These are phyloP conservation scores for Imleria badia DNA, from an alignment of 768 basidiomycete species.

Conservation along the genomic window DNA sequence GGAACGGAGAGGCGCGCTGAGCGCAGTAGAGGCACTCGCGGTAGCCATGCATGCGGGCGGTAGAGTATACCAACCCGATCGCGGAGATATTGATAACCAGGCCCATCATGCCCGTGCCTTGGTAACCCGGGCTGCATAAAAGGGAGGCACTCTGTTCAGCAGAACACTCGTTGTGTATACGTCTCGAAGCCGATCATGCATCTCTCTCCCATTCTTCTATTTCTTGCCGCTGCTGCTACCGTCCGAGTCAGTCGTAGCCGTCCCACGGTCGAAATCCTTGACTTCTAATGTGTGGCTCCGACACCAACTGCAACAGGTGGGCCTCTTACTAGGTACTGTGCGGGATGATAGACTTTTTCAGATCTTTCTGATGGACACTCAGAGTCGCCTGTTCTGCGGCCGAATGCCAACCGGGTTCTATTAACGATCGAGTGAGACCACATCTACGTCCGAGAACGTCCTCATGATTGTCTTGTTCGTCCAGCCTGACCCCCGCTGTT, in stretches of 20 bases:
- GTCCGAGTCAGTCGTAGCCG: no score
- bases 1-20: no score
- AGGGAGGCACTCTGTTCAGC: not conserved
- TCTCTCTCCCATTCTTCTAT: not conserved
- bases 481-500: conserved; percentile 72
- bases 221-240: not conserved
- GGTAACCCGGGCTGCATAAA: not conserved
- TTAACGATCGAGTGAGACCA: conserved; percentile 67
- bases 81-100: no score
- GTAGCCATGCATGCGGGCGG: no score
- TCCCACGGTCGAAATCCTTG: not conserved
- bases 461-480: conserved; percentile 22
- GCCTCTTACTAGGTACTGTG: conserved; percentile 64
- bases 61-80: no score
- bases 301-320: conserved; percentile 48
- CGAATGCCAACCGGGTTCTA: conserved; percentile 49
- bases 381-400: conserved; percentile 56
- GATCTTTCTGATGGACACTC: conserved; percentile 4
- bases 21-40: no score
- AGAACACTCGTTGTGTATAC: not conserved
- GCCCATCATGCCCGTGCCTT: no score
- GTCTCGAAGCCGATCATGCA: no score
- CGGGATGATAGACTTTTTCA: conserved; percentile 2
- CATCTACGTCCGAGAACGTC: conserved; percentile 2
- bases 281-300: not conserved